Base-by-base conservation (phyloP, 73 alveolate species). In the Paraurostyla sp. region DNA sequence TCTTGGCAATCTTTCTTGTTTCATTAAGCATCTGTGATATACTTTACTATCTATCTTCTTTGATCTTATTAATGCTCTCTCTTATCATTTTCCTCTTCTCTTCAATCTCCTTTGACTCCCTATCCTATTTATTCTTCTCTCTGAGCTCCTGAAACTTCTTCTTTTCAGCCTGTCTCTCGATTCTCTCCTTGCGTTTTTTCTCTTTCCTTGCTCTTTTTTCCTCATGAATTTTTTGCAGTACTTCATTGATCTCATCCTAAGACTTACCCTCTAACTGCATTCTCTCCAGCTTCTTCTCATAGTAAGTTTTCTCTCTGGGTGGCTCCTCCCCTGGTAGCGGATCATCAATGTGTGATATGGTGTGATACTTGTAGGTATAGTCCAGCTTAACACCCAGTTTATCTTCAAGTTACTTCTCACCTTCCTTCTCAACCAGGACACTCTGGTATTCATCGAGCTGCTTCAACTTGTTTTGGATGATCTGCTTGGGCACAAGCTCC, bases 21-120 rank as follows among this genome's bases (percentile, higher is more conserved):
- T 48, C 87, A 9, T 48, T 75, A 25, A 36, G 75, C 69, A 75
- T 49, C 30, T 49, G 32, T 6, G 58, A 29, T 9, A 50, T 48
- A 11, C 54, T 51, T 54, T 46, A 38, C 40, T 48, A 38, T 35
- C 88, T 22, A 22, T 89, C 95, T 81, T 81, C 58, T 68, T 68
- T 57, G n/a, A 41, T 15, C 36, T 89, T 73, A 42, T 29, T 27
- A 32, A 27, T 68, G 38, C 33, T n/a, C 76, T 43, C 92, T 65
- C 52, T n/a, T 50, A 43, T 50, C 65, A 45, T n/a, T 27, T 80
- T 45, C 52, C 62, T 35, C 45, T 56, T 80, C 29, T 80, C 78
- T 56, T 54, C 78, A 27, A 50, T 56, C 40, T 80, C 62, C 43
- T 50, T 35, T 35, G 16, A 23, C 25, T 80, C 90, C 29, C 27